These are phyloP conservation scores for Verticillium nonalfalfae DNA, from an alignment of 2,329 filamentous ascomycete genomes.

Conservation along the genomic window DNA sequence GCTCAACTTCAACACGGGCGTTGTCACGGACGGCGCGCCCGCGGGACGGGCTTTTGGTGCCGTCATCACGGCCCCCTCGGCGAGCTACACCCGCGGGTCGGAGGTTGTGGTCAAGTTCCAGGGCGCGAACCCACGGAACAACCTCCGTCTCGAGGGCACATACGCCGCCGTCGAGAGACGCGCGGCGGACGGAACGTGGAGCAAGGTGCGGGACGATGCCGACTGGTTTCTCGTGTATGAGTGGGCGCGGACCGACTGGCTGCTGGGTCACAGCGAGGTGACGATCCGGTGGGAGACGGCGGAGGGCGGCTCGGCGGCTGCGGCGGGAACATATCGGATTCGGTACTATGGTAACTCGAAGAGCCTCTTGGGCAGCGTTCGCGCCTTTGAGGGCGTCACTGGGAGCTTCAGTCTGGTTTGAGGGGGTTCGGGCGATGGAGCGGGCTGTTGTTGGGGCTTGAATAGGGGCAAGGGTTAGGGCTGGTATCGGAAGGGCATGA, in stretches of 20 bases:
- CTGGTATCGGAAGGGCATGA: not conserved
- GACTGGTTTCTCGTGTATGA: conserved; percentile 81
- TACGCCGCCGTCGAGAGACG: conserved; percentile 70
- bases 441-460: not conserved
- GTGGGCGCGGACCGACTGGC: conserved; percentile 66
- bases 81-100: conserved; percentile 53
- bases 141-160: conserved; percentile 71
- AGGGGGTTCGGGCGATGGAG: conserved; percentile 3
- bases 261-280: conserved; percentile 73
- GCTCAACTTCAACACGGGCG: conserved; percentile 72
- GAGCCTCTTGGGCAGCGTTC: conserved; percentile 52
- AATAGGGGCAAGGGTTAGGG: not conserved
- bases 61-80: conserved; percentile 46
- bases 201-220: conserved; percentile 59
- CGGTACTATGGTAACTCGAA: conserved; percentile 84
- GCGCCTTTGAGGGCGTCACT: conserved; percentile 63
- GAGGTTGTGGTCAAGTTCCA: conserved; percentile 65
- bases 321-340: conserved; percentile 66
- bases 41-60: conserved; percentile 65
- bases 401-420: conserved; percentile 38
- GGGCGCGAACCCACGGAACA: conserved; percentile 85
- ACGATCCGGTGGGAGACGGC: conserved; percentile 75
- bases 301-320: conserved; percentile 29
- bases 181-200: conserved; percentile 48
- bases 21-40: conserved; percentile 66